Evolutionary conservation across 2,329 filamentous ascomycete genomes (phyloP).

Genomic region (Cytospora piceae): DNA sequence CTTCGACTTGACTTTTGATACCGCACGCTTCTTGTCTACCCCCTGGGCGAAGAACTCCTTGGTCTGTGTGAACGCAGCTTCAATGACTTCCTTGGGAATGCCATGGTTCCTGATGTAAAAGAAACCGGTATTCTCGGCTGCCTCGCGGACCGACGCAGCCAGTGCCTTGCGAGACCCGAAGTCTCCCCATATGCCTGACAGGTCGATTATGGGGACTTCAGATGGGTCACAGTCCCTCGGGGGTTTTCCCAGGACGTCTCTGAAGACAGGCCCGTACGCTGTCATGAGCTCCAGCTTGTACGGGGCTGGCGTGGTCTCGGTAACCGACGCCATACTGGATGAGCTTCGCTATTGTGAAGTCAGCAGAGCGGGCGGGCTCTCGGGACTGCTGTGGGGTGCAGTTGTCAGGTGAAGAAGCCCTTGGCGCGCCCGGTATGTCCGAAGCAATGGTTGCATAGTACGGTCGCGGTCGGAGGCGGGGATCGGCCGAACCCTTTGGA

Average conservation of each 20-base stretch:
- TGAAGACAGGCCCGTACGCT: constrained; percentile 48
- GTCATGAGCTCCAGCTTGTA: constrained; percentile 50
- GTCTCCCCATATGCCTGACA: constrained; percentile 42
- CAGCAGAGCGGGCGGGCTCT: not conserved
- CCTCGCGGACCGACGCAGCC: constrained; percentile 44
- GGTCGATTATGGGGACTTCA: constrained; percentile 53
- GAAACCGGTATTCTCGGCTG: constrained; percentile 49
- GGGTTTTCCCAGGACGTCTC: constrained; percentile 46
- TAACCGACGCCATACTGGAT: constrained; percentile 26
- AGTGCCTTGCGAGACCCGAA: constrained; percentile 42
- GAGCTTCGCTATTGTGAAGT: too few relatives aligned
- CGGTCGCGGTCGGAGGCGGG: not conserved
- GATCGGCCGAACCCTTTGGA: not conserved
- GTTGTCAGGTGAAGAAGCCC: not conserved
- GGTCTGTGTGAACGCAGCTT: constrained; percentile 32
- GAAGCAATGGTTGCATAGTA: not conserved
- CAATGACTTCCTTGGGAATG: constrained; percentile 41
- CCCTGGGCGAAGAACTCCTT: constrained; percentile 40
- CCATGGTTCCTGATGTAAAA: constrained; percentile 53
- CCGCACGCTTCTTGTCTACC: constrained; percentile 36
- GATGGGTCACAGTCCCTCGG: constrained; percentile 44
- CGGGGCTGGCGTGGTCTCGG: constrained; percentile 33
- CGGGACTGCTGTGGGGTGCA: not conserved
- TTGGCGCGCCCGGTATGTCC: not conserved
- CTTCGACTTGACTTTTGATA: constrained; percentile 36